A percentile compares a stretch with the other conserved stretches of the same genome.
phyloP scores from a whole-genome alignment of 192 early-diverging fungal genomes.

The Linnemannia exigua region DNA sequence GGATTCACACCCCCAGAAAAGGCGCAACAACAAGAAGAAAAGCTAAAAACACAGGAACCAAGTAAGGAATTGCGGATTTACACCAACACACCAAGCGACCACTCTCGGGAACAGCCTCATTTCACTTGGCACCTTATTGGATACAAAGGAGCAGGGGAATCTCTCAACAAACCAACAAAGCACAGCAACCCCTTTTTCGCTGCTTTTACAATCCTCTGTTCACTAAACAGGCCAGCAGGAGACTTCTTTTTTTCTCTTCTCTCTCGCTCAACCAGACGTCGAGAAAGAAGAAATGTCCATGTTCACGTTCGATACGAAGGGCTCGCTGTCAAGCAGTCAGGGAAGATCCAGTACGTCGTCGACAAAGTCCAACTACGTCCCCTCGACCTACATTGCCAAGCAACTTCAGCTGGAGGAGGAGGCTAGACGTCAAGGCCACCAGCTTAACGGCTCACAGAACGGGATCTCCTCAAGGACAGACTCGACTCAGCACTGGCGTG shows the following conservation, averaged over 20 bases:
- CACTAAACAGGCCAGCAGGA: background rate
- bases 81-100: background rate
- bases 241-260: background rate
- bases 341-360: constrained; percentile 12
- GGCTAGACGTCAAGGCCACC: constrained; percentile 10
- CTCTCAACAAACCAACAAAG: background rate
- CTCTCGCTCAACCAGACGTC: no score
- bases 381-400: constrained; percentile 37
- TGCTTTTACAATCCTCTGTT: background rate
- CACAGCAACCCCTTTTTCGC: background rate
- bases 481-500: constrained; percentile 12
- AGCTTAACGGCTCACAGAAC: background rate
- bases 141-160: background rate
- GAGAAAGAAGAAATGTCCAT: constrained; percentile 8
- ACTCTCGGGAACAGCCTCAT: background rate
- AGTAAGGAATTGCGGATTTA: background rate
- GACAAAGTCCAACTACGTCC: constrained; percentile 30
- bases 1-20: background rate
- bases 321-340: constrained; percentile 17
- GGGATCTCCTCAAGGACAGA: background rate
- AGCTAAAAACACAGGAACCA: no score
- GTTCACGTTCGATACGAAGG: constrained; percentile 43
- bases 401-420: constrained; percentile 32
- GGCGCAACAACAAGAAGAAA: background rate
- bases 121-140: background rate